Conservation (phyloP, 1,284 basidiomycete genomes). For the Naganishia sp. region DNA sequence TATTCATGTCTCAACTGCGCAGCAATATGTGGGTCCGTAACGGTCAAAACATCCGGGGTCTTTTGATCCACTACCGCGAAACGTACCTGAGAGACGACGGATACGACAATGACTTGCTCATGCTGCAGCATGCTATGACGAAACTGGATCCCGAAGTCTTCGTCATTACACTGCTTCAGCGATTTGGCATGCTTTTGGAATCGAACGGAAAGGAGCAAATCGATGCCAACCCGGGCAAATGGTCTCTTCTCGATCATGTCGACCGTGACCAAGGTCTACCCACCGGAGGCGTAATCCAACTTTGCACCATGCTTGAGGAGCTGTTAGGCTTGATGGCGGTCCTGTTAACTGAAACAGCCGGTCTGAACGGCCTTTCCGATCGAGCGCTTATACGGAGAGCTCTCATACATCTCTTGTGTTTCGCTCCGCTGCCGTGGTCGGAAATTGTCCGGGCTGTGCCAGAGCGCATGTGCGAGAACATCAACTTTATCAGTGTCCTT, state of each 20-base stretch:
- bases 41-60: conserved; percentile 90
- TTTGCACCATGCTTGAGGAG: conserved; percentile 68
- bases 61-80: conserved; percentile 95
- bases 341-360: conserved; percentile 79
- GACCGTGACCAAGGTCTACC: conserved; percentile 24
- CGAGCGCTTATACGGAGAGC: conserved; percentile 73
- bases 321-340: conserved; percentile 84
- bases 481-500: conserved; percentile 79
- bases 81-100: conserved; percentile 93
- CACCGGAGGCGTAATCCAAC: conserved; percentile 58
- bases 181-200: conserved; percentile 74
- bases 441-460: conserved; percentile 89
- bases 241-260: conserved; percentile 23
- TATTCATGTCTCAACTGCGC: conserved; percentile 90
- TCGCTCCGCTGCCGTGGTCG: conserved; percentile 85
- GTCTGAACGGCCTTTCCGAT: conserved; percentile 70
- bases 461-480: conserved; percentile 83
- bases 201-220: conserved; percentile 7
- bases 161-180: conserved; percentile 82
- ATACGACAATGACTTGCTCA: conserved; percentile 93
- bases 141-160: conserved; percentile 77
- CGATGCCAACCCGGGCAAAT: conserved; percentile 20
- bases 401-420: conserved; percentile 85
- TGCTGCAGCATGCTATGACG: conserved; percentile 81
- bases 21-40: conserved; percentile 97